Percentiles rank a stretch among this genome's conserved stretches.
Conservation (phyloP, 768 basidiomycete species). For the Tulasnella sp. region DNA sequence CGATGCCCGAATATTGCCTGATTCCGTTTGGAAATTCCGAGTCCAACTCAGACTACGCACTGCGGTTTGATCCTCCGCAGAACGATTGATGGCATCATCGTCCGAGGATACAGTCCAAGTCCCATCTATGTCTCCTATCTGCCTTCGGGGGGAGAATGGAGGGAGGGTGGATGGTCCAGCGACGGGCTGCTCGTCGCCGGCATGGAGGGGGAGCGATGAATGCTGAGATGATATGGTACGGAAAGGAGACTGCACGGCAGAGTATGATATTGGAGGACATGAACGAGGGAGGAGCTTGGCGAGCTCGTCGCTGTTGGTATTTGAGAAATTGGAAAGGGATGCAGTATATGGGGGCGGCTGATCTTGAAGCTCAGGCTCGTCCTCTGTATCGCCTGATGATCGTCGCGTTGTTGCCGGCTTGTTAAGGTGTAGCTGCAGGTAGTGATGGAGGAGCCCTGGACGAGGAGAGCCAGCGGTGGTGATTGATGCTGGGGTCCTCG, state of each 20-base stretch:
- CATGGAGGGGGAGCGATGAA: not conserved
- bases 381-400: not conserved
- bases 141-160: not conserved
- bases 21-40: not conserved
- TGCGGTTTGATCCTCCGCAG: not conserved
- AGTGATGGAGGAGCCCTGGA: not conserved
- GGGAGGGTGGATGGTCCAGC: not conserved
- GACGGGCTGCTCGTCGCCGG: not conserved
- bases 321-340: not conserved
- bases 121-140: not conserved
- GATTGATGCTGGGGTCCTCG: not conserved
- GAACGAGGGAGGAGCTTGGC: not conserved
- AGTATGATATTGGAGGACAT: not conserved
- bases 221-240: not conserved
- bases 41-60: not conserved
- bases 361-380: not conserved
- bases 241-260: not conserved
- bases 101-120: not conserved
- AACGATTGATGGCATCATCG: not conserved
- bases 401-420: not conserved
- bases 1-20: not conserved
- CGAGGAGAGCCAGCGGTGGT: not conserved
- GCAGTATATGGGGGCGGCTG: not conserved
- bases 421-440: not conserved
- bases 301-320: not conserved